Conservation (phyloP, 768 basidiomycete genomes). For the Floccularia luteovirens region DNA sequence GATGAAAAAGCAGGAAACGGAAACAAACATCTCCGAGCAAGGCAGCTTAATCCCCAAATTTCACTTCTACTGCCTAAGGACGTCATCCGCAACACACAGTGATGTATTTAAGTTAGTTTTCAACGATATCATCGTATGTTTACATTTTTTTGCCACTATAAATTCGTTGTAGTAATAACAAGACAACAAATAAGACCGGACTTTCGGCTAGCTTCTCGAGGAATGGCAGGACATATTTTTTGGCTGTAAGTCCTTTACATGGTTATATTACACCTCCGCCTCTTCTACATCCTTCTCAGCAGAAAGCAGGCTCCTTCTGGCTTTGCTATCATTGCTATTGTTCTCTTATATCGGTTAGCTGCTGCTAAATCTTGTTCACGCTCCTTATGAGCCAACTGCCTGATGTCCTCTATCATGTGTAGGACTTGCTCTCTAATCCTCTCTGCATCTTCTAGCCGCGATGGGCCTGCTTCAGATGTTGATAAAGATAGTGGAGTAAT, state of each 20-base stretch:
- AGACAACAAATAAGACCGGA: conserved; percentile 88
- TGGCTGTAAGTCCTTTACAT: conserved; percentile 47
- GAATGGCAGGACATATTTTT: conserved; percentile 84
- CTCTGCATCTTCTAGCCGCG: too few relatives aligned
- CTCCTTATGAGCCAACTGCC: too few relatives aligned
- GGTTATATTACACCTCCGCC: not conserved
- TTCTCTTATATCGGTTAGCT: too few relatives aligned
- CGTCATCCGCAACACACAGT: conserved; percentile 85
- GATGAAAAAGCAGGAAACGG: conserved; percentile 16
- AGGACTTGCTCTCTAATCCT: too few relatives aligned
- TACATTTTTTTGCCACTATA: conserved; percentile 17
- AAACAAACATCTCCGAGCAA: conserved; percentile 19
- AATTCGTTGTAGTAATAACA: conserved; percentile 89
- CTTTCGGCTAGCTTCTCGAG: conserved; percentile 84
- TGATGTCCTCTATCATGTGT: too few relatives aligned
- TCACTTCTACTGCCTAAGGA: conserved; percentile 90
- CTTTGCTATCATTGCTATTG: too few relatives aligned
- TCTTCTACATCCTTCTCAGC: too few relatives aligned
- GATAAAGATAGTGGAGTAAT: too few relatives aligned
- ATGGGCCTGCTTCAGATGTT: too few relatives aligned
- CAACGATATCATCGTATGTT: not conserved
- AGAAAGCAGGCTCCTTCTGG: too few relatives aligned
- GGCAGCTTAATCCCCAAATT: conserved; percentile 69
- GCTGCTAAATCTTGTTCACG: too few relatives aligned
- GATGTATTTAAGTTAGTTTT: conserved; percentile 46